Evolutionary conservation across 345 rosid species (phyloP).

Genomic region (Citrus mangshanensis): DNA sequence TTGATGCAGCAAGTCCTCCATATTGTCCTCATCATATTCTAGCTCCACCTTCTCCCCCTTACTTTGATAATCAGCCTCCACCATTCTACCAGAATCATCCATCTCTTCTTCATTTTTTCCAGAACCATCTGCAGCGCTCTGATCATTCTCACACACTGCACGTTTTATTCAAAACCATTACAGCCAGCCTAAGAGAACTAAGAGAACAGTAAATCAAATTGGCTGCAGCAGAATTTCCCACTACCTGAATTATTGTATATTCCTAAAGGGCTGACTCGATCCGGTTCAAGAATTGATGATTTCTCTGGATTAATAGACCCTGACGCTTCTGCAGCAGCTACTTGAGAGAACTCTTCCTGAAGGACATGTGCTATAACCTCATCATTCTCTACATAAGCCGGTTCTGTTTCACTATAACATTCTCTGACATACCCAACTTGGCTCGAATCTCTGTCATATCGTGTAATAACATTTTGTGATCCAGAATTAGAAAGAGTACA

Average conservation of each 20-base stretch:
- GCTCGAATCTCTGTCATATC: conserved; percentile 38
- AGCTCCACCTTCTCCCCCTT: conserved; percentile 23
- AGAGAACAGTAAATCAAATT: conserved; percentile 2
- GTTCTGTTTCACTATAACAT: conserved; percentile 38
- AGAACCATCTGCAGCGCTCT: conserved; percentile 10
- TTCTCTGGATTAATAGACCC: conserved; percentile 29
- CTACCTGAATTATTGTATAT: conserved; percentile 20
- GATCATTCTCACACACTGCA: conserved; percentile 33
- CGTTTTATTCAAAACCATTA: not conserved
- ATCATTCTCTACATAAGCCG: conserved; percentile 56
- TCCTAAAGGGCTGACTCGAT: conserved; percentile 47
- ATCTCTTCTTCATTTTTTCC: conserved; percentile 12
- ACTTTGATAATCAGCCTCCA: conserved; percentile 7
- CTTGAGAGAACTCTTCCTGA: conserved; percentile 72
- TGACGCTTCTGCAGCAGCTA: conserved; percentile 53
- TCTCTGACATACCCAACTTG: conserved; percentile 54
- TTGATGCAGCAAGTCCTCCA: conserved; percentile 32
- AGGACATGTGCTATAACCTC: conserved; percentile 68
- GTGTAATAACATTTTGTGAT: conserved; percentile 44
- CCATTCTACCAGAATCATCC: conserved; percentile 2
- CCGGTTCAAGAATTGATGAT: conserved; percentile 58
- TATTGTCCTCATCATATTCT: conserved; percentile 11
- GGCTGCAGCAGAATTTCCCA: conserved; percentile 13
- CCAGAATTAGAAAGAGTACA: conserved; percentile 57
- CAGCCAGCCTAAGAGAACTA: conserved; percentile 1